phyloP scores from a whole-genome alignment of 1,284 basidiomycete species.

The Ustilago cynodontis region DNA sequence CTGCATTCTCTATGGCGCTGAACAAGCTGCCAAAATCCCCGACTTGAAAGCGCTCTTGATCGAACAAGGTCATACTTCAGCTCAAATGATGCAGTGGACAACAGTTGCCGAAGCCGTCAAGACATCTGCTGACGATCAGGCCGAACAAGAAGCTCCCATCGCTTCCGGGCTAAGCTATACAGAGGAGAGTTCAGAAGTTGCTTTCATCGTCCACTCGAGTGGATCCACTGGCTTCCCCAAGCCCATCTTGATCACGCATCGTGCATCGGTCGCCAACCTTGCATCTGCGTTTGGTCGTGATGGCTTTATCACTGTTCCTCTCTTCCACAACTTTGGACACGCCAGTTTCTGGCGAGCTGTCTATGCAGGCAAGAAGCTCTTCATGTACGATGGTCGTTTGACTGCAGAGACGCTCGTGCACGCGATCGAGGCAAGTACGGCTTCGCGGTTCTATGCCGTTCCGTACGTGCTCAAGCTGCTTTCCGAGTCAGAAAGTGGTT shows the following conservation, averaged over 20 bases:
- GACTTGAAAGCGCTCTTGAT: not conserved
- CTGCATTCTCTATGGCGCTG: constrained; percentile 12
- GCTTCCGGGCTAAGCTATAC: constrained; percentile 8
- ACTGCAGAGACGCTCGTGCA: constrained; percentile 8
- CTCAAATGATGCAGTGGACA: not conserved
- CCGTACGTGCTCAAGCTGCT: constrained; percentile 73
- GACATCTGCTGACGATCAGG: not conserved
- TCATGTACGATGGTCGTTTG: constrained; percentile 16
- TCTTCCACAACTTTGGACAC: constrained; percentile 38
- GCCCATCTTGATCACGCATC: constrained; percentile 14
- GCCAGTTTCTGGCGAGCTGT: not conserved
- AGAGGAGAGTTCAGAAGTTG: constrained; percentile 4
- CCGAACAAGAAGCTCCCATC: not conserved
- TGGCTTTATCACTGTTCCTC: constrained; percentile 19
- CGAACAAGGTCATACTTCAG: not conserved
- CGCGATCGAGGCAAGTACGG: constrained; percentile 3
- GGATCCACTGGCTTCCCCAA: constrained; percentile 47
- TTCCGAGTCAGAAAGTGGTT: constrained; percentile 74
- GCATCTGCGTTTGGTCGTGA: not conserved
- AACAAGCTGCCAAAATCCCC: not conserved
- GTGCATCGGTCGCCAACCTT: not conserved
- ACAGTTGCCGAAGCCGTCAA: constrained; percentile 1
- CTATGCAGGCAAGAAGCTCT: not conserved
- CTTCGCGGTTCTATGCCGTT: constrained; percentile 66
- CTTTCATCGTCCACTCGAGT: constrained; percentile 30